Evolutionary conservation across 805 yeast genomes (phyloP).

Genomic region (Candida germanica): DNA sequence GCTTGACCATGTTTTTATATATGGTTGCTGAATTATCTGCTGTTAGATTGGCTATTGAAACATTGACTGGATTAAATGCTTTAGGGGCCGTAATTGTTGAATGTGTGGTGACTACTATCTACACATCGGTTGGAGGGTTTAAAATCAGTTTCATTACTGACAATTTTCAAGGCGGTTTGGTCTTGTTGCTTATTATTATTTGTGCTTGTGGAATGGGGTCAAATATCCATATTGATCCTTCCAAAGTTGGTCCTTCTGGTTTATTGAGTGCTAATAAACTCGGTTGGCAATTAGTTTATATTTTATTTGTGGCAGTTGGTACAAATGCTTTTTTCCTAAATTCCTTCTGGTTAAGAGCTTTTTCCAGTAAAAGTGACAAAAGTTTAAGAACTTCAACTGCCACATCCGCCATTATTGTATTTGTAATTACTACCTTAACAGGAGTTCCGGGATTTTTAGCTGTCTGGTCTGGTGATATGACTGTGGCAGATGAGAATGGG

Average conservation of each 20-base stretch:
- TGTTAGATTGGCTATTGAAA: slow-evolving; percentile 68
- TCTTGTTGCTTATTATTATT: slow-evolving; percentile 61
- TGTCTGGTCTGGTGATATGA: slow-evolving; percentile 79
- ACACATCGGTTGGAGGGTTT: slow-evolving; percentile 88
- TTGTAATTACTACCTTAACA: slow-evolving; percentile 62
- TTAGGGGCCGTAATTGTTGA: slow-evolving; percentile 80
- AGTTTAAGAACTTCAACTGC: slow-evolving; percentile 75
- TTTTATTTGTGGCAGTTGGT: slow-evolving; percentile 78
- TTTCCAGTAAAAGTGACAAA: slow-evolving; percentile 75
- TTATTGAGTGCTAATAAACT: slow-evolving; percentile 63
- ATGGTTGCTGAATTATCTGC: slow-evolving; percentile 88
- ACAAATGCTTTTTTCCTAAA: slow-evolving; percentile 88
- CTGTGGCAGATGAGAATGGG: slow-evolving; percentile 53
- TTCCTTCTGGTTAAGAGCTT: slow-evolving; percentile 93
- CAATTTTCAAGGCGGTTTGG: slow-evolving; percentile 75
- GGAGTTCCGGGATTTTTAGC: slow-evolving; percentile 86
- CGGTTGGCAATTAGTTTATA: slow-evolving; percentile 89
- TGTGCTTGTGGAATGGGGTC: slow-evolving; percentile 79
- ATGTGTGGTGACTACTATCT: slow-evolving; percentile 81
- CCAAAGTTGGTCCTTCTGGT: slow-evolving; percentile 62
- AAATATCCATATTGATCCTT: slow-evolving; percentile 60
- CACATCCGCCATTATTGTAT: slow-evolving; percentile 66
- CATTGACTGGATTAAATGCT: slow-evolving; percentile 76
- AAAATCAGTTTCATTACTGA: slow-evolving; percentile 85
- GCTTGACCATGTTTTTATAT: slow-evolving; percentile 78